Percentiles rank a stretch among this genome's conserved stretches.
Conservation (phyloP, 2,329 filamentous ascomycete species). For the Ascochyta clinopodiicola region DNA sequence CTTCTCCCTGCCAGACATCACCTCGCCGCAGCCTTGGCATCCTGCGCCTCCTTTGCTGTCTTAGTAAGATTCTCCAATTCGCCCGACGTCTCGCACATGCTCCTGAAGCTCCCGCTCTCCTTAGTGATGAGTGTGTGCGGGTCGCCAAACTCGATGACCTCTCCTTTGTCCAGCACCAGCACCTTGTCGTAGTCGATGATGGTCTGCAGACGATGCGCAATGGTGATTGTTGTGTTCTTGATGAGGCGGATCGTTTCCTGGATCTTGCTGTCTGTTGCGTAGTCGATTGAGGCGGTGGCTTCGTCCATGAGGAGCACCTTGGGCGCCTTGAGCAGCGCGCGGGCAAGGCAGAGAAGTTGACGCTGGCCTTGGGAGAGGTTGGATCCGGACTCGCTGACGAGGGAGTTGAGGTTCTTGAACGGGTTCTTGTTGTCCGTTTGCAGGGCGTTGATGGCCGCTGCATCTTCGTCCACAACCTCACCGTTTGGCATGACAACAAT, state of each 20-base stretch:
- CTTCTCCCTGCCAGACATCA: not conserved
- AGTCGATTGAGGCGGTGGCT: constrained; percentile 96
- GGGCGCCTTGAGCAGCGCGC: constrained; percentile 88
- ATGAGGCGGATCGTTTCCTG: constrained; percentile 96
- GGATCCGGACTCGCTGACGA: constrained; percentile 86
- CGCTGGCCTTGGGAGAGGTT: constrained; percentile 97
- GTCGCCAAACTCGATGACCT: constrained; percentile 88
- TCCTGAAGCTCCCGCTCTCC: constrained; percentile 68
- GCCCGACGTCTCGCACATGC: constrained; percentile 74
- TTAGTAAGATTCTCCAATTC: constrained; percentile 61
- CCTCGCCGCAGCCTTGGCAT: constrained; percentile 17
- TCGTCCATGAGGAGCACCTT: constrained; percentile 99
- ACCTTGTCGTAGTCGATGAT: constrained; percentile 99
- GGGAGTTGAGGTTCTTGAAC: constrained; percentile 84
- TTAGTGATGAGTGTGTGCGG: constrained; percentile 74
- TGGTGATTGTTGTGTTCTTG: constrained; percentile 90
- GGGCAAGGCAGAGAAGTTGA: constrained; percentile 90
- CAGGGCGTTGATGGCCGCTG: constrained; percentile 33
- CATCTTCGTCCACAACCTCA: constrained; percentile 36
- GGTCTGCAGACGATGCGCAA: constrained; percentile 92
- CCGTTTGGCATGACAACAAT: constrained; percentile 42
- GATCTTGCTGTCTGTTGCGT: constrained; percentile 93
- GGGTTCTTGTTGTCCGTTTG: constrained; percentile 86
- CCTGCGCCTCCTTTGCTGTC: constrained; percentile 60
- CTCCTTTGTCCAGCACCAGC: constrained; percentile 87